Evolutionary conservation across 345 rosid species (phyloP), one percentile per base, ranked within the genome.

Genomic region (Melaleuca alternifolia): DNA sequence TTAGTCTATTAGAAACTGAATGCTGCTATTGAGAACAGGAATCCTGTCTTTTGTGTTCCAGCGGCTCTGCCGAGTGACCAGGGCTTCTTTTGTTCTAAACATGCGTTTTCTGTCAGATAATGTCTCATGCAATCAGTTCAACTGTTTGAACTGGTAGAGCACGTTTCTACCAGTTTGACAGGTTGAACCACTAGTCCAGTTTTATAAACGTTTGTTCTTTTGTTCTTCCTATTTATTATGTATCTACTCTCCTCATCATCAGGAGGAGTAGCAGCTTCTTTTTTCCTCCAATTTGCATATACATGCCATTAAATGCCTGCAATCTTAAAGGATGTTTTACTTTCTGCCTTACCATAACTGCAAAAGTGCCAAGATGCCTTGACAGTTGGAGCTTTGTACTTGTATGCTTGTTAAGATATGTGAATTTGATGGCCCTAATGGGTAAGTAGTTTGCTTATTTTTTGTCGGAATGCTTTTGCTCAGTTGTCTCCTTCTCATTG

Each of bases 51-150:
- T 54, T 54, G 5, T 54, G 57, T 26, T 54, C 26, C 1, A 54
- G 10, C 9, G 1, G 5, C 11, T 54, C 5, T 54, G 2, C 26
- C 26, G 5, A 21, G 57, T 54, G 24, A 54, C n/a, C n/a, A n/a
- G n/a, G n/a, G n/a, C n/a, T n/a, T n/a, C n/a, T n/a, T n/a, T n/a
- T 54, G 57, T 54, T 54, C 0, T 0, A 24, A 21, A 54, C 10
- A 54, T 1, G 5, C 21, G 57, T 54, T 18, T 54, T 54, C 57
- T 21, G 21, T 0, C 11, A 54, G n/a, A n/a, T n/a, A n/a, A n/a
- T n/a, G n/a, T n/a, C n/a, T n/a, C n/a, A n/a, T n/a, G n/a, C n/a
- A n/a, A n/a, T n/a, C n/a, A n/a, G n/a, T n/a, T n/a, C n/a, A n/a
- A n/a, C n/a, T n/a, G n/a, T n/a, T n/a, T 23, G 57, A 54, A 54